Evolutionary conservation across 345 rosid genomes (phyloP).

Genomic region (Salix purpurea): DNA sequence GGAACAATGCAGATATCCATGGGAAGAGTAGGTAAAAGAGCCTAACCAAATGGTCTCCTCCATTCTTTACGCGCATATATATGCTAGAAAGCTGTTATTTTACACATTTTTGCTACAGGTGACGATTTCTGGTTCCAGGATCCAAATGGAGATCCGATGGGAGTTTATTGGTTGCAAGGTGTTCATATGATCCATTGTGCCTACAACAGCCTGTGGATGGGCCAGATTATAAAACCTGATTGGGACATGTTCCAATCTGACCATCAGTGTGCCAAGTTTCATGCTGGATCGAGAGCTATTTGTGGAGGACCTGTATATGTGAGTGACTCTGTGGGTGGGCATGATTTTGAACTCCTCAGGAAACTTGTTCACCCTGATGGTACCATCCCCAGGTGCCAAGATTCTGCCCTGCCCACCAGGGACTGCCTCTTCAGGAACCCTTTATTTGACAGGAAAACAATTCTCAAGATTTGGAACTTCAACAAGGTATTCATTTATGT

Average conservation of each 20-base stretch:
- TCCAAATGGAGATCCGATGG: conserved; percentile 86
- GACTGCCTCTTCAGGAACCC: conserved; percentile 87
- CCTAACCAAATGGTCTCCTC: neutral
- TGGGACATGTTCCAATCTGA: conserved; percentile 99
- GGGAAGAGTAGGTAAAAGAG: conserved; percentile 68
- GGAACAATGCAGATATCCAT: conserved; percentile 76
- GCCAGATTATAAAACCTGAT: conserved; percentile 81
- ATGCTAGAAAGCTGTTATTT: neutral
- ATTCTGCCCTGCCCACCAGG: conserved; percentile 74
- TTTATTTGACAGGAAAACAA: conserved; percentile 60
- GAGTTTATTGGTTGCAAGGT: conserved; percentile 87
- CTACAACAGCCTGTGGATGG: conserved; percentile 94
- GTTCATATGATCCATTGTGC: conserved; percentile 88
- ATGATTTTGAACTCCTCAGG: conserved; percentile 68
- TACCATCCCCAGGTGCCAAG: conserved; percentile 69
- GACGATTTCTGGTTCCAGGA: conserved; percentile 97
- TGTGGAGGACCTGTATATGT: conserved; percentile 86
- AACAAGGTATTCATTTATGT: conserved; percentile 49
- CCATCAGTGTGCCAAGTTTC: conserved; percentile 77
- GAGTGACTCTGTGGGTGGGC: conserved; percentile 68
- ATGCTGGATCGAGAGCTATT: conserved; percentile 80
- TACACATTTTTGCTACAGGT: conserved; percentile 32
- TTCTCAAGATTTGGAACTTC: conserved; percentile 86
- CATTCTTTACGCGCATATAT: neutral
- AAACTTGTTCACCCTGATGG: conserved; percentile 73